Base-by-base conservation (phyloP, 805 yeast genomes). In the Hanseniaspora valbyensis region DNA sequence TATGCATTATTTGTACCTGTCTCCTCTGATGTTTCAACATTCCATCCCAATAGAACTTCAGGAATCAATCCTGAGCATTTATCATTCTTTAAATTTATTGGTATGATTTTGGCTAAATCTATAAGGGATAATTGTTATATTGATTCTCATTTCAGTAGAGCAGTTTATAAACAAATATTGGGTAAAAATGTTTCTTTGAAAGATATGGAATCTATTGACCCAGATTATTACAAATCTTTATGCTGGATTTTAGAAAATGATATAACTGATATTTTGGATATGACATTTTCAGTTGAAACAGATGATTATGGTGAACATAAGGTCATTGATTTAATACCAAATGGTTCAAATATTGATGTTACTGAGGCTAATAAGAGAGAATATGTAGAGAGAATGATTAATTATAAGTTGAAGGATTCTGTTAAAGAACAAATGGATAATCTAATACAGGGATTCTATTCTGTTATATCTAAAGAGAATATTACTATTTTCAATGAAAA, bases 171-270 rank as follows among this genome's bases (percentile, higher is more conserved):
- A 67, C 74, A 81, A 55, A 77, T 92, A 44, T 69, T 92, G 43
- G 86, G 92, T 4, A 75, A 80, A 53, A 72, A 82, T 1, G 95
- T 89, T 9, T 77, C 94, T 0, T 72, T 92, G 59, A 86, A 85
- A 59, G 99, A 92, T 61, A 83, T 92, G 87, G 97, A 92, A 62
- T 83, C 89, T 0, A 71, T 92, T 54, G 99, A 92, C 64, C 71
- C 86, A 52, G 96, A 87, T 54, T 92, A 92, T 62, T 88, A 83
- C 68, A 90, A 89, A 64, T 86, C 96, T 1, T 68, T 92, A 59
- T 74, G 81, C 60, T 92, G 98, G 98, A 92, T 92, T 84, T 69
- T 92, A 50, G 95, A 90, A 58, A 92, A 92, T 66, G 96, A 92
- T 66, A 90, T 92, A 49, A 90, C 97, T 0, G 97, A 89, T 64